These are phyloP conservation scores for Closterium sp. DNA, from an alignment of 139 green algal species.

Conservation along the genomic window DNA sequence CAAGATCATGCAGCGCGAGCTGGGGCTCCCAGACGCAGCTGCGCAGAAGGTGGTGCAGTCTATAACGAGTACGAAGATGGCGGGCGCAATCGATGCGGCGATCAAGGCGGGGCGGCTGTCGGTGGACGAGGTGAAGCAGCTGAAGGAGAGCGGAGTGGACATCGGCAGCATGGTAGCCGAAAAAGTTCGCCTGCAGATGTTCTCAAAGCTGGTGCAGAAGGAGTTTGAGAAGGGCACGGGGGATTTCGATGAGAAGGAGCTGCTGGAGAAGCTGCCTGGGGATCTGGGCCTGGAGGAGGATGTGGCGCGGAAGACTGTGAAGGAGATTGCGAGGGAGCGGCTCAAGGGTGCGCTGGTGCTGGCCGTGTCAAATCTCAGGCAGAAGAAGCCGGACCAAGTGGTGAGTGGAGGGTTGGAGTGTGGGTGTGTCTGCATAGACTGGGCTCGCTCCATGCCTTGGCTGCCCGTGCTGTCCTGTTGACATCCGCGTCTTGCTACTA, in stretches of 20 bases:
- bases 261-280: conserved; percentile 71
- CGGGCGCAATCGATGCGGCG: conserved; percentile 36
- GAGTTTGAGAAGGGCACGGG: conserved; percentile 65
- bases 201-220: conserved; percentile 71
- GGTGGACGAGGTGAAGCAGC: conserved; percentile 51
- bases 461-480: not conserved
- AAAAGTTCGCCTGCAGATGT: conserved; percentile 68
- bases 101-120: conserved; percentile 65
- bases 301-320: conserved; percentile 58
- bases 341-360: conserved; percentile 78
- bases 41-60: conserved; percentile 81
- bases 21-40: conserved; percentile 78
- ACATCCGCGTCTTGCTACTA: not conserved
- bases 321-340: conserved; percentile 56
- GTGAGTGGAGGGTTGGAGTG: not conserved
- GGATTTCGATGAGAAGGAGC: conserved; percentile 67
- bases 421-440: not conserved
- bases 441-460: not conserved
- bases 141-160: conserved; percentile 61
- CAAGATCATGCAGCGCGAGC: conserved; percentile 75
- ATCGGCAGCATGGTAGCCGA: conserved; percentile 62
- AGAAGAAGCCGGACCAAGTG: conserved; percentile 68
- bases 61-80: conserved; percentile 58
- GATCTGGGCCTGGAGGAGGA: conserved; percentile 63
- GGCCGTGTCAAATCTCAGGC: conserved; percentile 61